Evolutionary conservation across 257 asterid species (phyloP).

Genomic region (Vinca minor): DNA sequence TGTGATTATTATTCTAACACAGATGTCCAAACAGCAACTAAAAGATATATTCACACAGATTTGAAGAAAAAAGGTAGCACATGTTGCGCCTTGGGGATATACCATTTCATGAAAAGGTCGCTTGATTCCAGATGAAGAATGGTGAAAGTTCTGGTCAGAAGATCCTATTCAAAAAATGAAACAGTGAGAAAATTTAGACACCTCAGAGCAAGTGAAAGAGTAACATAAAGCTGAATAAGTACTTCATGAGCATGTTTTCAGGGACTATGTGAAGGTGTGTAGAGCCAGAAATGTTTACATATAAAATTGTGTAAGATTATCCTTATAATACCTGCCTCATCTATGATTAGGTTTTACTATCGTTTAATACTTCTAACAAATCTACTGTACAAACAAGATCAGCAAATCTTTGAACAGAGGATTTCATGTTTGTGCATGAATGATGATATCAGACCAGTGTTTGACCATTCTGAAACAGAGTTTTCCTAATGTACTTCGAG

Average conservation of each 20-base stretch:
- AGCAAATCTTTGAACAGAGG: background rate
- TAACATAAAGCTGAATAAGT: background rate
- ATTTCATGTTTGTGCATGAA: background rate
- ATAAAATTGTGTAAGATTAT: background rate
- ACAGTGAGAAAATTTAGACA: conserved; percentile 9
- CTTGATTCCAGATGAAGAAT: conserved; percentile 35
- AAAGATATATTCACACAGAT: background rate
- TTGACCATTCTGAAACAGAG: background rate
- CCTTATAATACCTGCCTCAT: background rate
- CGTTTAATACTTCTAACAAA: background rate
- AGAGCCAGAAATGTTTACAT: background rate
- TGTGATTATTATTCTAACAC: conserved; percentile 2
- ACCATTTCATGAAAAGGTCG: conserved; percentile 41
- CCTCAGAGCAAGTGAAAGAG: background rate
- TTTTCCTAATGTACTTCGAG: background rate
- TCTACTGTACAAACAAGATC: background rate
- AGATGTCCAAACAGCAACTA: conserved; percentile 1
- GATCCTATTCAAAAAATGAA: conserved; percentile 23
- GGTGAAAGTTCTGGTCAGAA: conserved; percentile 22
- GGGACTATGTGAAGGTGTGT: background rate
- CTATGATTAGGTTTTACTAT: background rate
- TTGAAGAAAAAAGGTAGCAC: background rate
- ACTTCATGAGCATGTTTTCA: background rate
- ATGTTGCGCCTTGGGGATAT: background rate
- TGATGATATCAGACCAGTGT: background rate